phyloP scores from a whole-genome alignment of 2,329 filamentous ascomycete genomes.

The Penicillium brasilianum region DNA sequence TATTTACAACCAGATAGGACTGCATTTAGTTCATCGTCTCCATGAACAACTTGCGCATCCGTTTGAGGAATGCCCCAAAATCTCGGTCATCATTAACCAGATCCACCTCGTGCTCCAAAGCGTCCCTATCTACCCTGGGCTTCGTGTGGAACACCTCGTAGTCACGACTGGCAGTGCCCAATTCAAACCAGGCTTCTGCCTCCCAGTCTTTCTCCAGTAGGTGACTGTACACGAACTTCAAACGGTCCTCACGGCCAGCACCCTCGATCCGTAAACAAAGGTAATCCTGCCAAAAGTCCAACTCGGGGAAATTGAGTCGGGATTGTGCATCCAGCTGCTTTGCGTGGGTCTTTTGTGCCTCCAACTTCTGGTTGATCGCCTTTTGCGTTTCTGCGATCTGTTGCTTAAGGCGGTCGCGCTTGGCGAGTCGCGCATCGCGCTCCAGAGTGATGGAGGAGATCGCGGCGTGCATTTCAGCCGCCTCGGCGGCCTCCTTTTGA shows the following conservation, averaged over 20 bases:
- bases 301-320: conserved; percentile 86
- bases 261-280: conserved; percentile 89
- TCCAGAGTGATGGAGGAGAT: conserved; percentile 62
- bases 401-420: conserved; percentile 60
- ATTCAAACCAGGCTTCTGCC: conserved; percentile 89
- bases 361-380: conserved; percentile 51
- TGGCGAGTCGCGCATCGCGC: conserved; percentile 59
- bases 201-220: conserved; percentile 87
- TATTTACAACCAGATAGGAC: background rate
- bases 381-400: conserved; percentile 59
- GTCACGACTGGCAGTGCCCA: conserved; percentile 78
- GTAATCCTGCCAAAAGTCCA: conserved; percentile 95
- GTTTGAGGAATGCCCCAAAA: conserved; percentile 64
- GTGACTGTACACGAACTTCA: conserved; percentile 90
- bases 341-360: conserved; percentile 58
- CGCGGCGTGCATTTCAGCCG: conserved; percentile 64
- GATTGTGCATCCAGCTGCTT: conserved; percentile 80
- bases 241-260: conserved; percentile 77
- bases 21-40: conserved; percentile 56
- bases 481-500: conserved; percentile 65
- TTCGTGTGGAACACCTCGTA: conserved; percentile 82
- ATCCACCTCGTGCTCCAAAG: conserved; percentile 61
- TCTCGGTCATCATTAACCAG: conserved; percentile 65
- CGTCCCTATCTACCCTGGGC: conserved; percentile 65
- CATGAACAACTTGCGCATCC: conserved; percentile 65